Base-by-base conservation (phyloP, 1,284 basidiomycete species). In the Ceratobasidium sp. region DNA sequence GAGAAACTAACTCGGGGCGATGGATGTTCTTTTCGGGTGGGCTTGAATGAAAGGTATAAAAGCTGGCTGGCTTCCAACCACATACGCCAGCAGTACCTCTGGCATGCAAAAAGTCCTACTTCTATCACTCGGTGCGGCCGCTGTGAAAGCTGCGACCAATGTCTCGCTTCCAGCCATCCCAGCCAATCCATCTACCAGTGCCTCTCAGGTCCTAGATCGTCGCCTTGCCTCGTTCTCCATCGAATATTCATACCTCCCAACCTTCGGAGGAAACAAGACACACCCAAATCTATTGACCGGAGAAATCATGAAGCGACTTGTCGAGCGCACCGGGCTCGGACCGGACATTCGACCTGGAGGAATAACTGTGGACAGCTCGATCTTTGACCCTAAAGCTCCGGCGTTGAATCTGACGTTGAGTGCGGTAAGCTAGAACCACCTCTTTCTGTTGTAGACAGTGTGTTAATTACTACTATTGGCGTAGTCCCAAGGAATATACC, bases 281-380 rank as follows among this genome's bases (percentile, higher is more conserved):
- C 60, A 81, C 64, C 84, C 84, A 15, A 84, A 85, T 74, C 13
- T 78, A 23, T 79, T 85, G 35, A 83, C 83, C 31, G 77, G 81
- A 60, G 80, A 81, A 53, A 78, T 84, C 26, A 80, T 85, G 79
- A 78, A 81, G 54, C 75, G 81, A n/a, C 76, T 84, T n/a, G 83
- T 82, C 0, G 81, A 83, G 28, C 78, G 84, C 23, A 83, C 84
- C 15, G 84, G 84, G 6, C 80, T 82, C 4, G 82, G 83, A 17
- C 82, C 82, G 3, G 82, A 82, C 51, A 77, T 83, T 26, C 79
- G 84, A 11, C 84, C 84, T 8, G 84, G 84, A 31, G 84, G 84
- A 8, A 84, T 84, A 45, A 83, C 84, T 17, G 82, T 84, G 81
- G 84, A 85, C 69, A 84, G 84, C 66, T 81, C 81, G 8, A 81